Evolutionary conservation across 345 rosid genomes (phyloP), one percentile per base, ranked within the genome.

Genomic region (Linum lewisii): DNA sequence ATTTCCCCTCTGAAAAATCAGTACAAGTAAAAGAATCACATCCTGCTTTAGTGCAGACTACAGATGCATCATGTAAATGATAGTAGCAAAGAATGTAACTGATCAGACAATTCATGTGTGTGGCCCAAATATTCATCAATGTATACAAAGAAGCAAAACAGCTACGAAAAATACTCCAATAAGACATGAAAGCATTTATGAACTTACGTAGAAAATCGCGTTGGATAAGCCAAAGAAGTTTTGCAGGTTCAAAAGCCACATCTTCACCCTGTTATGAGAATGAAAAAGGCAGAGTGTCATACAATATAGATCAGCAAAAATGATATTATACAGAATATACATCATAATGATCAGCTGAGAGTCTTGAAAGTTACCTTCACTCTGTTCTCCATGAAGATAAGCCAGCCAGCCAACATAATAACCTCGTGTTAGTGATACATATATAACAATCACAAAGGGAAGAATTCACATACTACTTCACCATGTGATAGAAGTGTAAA

Each of bases 191-290:
- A n/a, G n/a, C 21, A 58, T 52, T 55, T 19, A 69, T 25, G 61
- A 49, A 73, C 99, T 78, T 82, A 93, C 99, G 95, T 62, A 93
- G 78, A 81, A 93, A 93, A 78, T 93, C 99, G 36, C 97, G 99
- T 75, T 93, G 99, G 69, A 93, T 93, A 77, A 93, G 99, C 99
- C 99, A 93, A 67, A 93, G 62, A 68, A 93, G 88, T 72, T 90
- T 93, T 58, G 99, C 84, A 18, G 97, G 99, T 70, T 87, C 95
- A 72, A 93, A 93, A 60, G 97, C 97, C 75, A 93, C 83, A 77
- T 85, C 99, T 77, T 93, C 83, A 62, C 99, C 99, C 99, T 93
- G 66, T 62, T 20, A 77, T 32, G 25, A 45, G 53, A 61, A 66
- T 25, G n/a, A 19, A 21, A 29, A 24, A 24, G 56, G 13, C 23